Base-by-base conservation (phyloP, 345 rosid genomes). In the Eucalyptus shirleyi region DNA sequence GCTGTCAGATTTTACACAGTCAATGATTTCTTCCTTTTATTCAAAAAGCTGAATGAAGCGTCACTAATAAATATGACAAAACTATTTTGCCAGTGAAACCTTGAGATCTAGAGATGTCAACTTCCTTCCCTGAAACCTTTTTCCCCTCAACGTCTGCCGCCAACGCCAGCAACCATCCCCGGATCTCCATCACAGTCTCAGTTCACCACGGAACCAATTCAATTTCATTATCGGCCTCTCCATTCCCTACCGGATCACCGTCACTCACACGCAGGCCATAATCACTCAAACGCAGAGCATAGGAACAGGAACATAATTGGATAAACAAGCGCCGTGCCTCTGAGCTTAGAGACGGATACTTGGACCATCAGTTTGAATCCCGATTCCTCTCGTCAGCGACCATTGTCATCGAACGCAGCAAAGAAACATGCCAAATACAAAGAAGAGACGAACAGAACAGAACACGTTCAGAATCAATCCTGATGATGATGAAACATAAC, bases 291-390 rank as follows among this genome's bases (percentile, higher is more conserved):
- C 53, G 53, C 53, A 50, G 53, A 16, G 1, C 19, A 50, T 50
- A 0, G 53, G 53, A 50, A 50, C 19, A 2, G 19, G 0, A 2
- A 50, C 51, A 5, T 50, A 50, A 17, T 50, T 50, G 6, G 50
- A 49, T 49, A 49, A 49, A 49, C 16, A 49, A 13, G 50, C 1
- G 50, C 50, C 50, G 50, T 49, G 50, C 50, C 50, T 49, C 50
- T 12, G 50, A 12, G 16, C 16, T 49, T 49, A 49, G 50, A 49
- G 50, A 49, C 16, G 1, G 16, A 13, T 49, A 13, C 50, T 49
- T 49, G 50, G 50, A 49, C 50, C 50, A 49, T 49, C 50, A 49
- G 5, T 23, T 55, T 55, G 24, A 55, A 55, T 55, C 1, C 60
- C 60, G 28, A 55, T 9, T 55, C 60, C 60, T 55, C 60, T 55